phyloP scores from a whole-genome alignment of 192 early-diverging fungal species.

The Coemansia pectinata region DNA sequence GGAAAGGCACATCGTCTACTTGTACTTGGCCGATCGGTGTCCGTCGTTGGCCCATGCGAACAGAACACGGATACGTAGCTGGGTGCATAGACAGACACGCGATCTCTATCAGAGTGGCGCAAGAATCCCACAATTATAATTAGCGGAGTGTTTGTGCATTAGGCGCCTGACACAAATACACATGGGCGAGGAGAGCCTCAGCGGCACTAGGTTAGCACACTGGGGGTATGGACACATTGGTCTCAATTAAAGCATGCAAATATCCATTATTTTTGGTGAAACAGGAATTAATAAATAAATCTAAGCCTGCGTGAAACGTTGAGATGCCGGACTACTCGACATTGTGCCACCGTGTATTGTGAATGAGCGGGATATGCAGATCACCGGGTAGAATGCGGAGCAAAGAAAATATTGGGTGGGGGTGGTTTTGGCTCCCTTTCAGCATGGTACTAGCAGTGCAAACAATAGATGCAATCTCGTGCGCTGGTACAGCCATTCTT shows the following conservation, averaged over 20 bases:
- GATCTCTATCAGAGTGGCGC: neutral
- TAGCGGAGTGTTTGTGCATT: neutral
- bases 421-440: neutral
- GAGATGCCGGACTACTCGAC: neutral
- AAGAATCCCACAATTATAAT: neutral
- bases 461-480: neutral
- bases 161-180: neutral
- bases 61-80: neutral
- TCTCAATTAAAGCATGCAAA: constrained; percentile 8
- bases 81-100: constrained; percentile 1
- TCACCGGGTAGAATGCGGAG: neutral
- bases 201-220: neutral
- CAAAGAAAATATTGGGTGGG: neutral
- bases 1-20: neutral
- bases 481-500: neutral
- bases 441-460: neutral
- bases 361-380: neutral
- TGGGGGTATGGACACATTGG: neutral
- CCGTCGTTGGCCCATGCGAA: neutral
- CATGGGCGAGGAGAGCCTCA: neutral
- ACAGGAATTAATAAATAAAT: neutral
- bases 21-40: neutral
- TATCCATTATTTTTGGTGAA: neutral
- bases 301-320: neutral
- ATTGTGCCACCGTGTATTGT: neutral